Base-by-base conservation (phyloP, 768 basidiomycete species). In the Calvatia gigantea region DNA sequence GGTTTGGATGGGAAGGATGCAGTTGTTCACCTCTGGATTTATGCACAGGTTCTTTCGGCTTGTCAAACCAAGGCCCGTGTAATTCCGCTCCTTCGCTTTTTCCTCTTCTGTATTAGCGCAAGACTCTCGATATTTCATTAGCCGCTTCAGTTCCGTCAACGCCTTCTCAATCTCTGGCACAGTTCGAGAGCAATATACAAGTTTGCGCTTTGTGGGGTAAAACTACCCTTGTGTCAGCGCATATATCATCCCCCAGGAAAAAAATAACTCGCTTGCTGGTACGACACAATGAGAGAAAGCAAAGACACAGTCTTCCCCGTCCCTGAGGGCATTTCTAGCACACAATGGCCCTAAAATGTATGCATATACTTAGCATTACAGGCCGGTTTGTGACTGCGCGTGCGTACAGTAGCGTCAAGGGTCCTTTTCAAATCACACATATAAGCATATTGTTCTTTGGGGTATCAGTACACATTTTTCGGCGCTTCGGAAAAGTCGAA, bases 151-250 rank as follows among this genome's bases (percentile, higher is more conserved):
- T 72, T 99, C 97, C 3, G 94, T 85, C 56, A 99, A 76, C 0
- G 96, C 97, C 69, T 99, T 99, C 70, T 99, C 97, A 60, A 99
- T 99, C 73, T 99, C 97, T 2, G 97, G 97, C 7, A 99, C 97
- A 8, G 97, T 99, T 64, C 97, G 94, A 8, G 97, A 98, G 70
- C 97, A 99, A 70, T 99, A 99, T 58, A 99, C 88, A 56, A 99
- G 85, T 70, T 98, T 98, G 58, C 97, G 82, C 58, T 87, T 86
- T 6, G 88, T 89, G 19, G 94, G 91, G 69, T 94, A 91, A 72
- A 93, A 96, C 94, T 97, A 69, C 59, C 68, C 42, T n/a, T 45
- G 17, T 21, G 41, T 57, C 14, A 49, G 19, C 4, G 42, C 19
- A 11, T 38, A 49, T 38, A 43, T 29, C 25, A 21, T 11, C n/a